Percentiles rank a stretch among this genome's conserved stretches.
phyloP scores from a whole-genome alignment of 108 stramenopile genomes.

The Halocafeteria seosinensis region DNA sequence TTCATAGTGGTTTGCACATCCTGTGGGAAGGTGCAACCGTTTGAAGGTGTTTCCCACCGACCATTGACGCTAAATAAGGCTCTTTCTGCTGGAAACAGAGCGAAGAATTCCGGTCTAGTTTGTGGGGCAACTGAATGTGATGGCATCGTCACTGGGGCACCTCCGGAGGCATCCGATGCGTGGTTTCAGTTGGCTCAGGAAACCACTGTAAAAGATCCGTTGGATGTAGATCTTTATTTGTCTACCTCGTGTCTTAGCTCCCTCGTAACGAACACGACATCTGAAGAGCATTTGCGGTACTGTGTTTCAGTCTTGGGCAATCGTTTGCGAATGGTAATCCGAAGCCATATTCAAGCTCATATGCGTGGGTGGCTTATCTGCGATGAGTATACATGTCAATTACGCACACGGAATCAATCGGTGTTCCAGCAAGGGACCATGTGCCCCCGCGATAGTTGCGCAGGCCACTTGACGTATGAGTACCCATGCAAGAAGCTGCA shows the following conservation, averaged over 20 bases:
- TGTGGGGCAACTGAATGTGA: constrained; percentile 4
- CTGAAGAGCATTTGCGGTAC: background rate
- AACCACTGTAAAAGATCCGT: background rate
- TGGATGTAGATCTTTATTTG: background rate
- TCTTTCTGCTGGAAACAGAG: constrained; percentile 8
- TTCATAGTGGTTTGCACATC: constrained; percentile 1
- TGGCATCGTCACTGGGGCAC: background rate
- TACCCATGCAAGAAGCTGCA: background rate
- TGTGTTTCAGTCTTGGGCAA: background rate
- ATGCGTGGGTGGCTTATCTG: background rate
- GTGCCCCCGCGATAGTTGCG: background rate
- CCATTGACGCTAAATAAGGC: constrained; percentile 8
- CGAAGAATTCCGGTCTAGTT: constrained; percentile 11
- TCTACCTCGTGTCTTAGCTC: background rate
- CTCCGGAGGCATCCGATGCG: background rate
- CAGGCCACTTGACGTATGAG: background rate
- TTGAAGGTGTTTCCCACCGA: background rate
- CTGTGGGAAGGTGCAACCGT: background rate
- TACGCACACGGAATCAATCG: background rate
- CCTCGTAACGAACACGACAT: background rate
- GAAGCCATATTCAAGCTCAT: background rate
- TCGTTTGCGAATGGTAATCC: background rate
- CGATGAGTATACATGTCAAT: background rate
- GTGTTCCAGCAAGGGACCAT: background rate
- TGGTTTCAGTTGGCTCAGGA: background rate